Percentiles rank a stretch among this genome's conserved stretches.
Evolutionary conservation across 2,329 filamentous ascomycete species (phyloP).

Genomic region (Hymenoscyphus fructigenus): DNA sequence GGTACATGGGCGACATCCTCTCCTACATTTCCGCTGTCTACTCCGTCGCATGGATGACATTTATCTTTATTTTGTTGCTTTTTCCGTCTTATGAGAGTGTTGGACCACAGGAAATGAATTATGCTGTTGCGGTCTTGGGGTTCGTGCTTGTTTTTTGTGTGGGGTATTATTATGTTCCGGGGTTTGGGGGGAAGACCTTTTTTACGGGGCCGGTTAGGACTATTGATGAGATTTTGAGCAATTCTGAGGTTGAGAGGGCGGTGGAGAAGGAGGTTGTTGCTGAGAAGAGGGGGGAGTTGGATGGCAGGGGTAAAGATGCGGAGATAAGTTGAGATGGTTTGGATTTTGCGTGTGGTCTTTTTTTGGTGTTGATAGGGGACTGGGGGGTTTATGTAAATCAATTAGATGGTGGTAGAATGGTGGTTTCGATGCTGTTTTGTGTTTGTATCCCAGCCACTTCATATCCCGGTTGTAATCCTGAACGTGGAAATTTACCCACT

Average conservation of each 20-base stretch:
- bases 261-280: background rate
- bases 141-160: slow-evolving; percentile 35
- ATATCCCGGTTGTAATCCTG: no score
- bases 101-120: slow-evolving; percentile 34
- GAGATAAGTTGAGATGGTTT: no score
- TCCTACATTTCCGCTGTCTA: slow-evolving; percentile 31
- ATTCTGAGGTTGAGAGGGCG: background rate
- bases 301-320: background rate
- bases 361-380: no score
- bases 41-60: slow-evolving; percentile 35
- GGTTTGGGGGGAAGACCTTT: slow-evolving; percentile 35
- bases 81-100: slow-evolving; percentile 33
- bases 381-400: no score
- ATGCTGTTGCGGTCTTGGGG: slow-evolving; percentile 34
- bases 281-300: background rate
- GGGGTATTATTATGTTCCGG: slow-evolving; percentile 34
- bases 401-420: no score
- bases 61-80: slow-evolving; percentile 34
- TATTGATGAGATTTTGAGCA: slow-evolving; percentile 30
- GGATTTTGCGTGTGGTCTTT: no score
- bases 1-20: slow-evolving; percentile 34
- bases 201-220: slow-evolving; percentile 34
- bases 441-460: no score
- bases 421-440: no score
- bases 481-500: no score